These are phyloP conservation scores for Plasmodium coatneyi DNA, from an alignment of 169 alveolate species.

Conservation along the genomic window DNA sequence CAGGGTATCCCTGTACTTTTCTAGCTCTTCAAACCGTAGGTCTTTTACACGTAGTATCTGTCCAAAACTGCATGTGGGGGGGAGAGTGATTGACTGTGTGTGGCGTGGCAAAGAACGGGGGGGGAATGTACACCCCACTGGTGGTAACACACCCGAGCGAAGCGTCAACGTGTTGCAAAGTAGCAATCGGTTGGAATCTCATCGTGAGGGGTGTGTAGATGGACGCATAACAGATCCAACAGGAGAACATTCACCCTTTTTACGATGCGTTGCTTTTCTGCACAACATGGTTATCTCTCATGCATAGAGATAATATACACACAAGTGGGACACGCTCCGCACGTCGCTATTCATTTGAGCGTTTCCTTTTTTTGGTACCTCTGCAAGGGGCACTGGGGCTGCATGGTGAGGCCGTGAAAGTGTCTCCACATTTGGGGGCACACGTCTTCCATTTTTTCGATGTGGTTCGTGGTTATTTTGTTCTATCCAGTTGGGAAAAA, in stretches of 20 bases:
- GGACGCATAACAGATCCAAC: not conserved
- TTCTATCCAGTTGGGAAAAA: not conserved
- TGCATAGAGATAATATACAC: no score
- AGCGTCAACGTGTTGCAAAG: not conserved
- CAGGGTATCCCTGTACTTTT: slow-evolving; percentile 30
- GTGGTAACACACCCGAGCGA: not conserved
- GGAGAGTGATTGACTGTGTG: not conserved
- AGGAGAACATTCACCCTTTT: not conserved
- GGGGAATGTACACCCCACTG: not conserved
- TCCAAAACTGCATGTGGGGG: slow-evolving; percentile 22
- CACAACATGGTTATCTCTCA: no score
- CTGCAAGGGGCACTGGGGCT: slow-evolving; percentile 68
- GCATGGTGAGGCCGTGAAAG: slow-evolving; percentile 58
- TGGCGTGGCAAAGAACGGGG: not conserved
- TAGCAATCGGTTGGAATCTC: not conserved
- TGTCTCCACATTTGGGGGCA: slow-evolving; percentile 69
- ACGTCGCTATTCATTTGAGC: not conserved
- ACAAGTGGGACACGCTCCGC: not conserved
- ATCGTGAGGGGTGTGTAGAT: not conserved
- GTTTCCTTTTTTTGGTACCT: slow-evolving; percentile 18
- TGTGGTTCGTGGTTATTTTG: slow-evolving; percentile 22
- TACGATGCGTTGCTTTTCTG: not conserved
- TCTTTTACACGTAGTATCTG: slow-evolving; percentile 34
- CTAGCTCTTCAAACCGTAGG: slow-evolving; percentile 52
- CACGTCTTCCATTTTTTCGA: slow-evolving; percentile 53